A percentile compares a stretch with the other conserved stretches of the same genome.
Conservation (phyloP, 352 stramenopile species). For the Globisporangium iwayamae region DNA sequence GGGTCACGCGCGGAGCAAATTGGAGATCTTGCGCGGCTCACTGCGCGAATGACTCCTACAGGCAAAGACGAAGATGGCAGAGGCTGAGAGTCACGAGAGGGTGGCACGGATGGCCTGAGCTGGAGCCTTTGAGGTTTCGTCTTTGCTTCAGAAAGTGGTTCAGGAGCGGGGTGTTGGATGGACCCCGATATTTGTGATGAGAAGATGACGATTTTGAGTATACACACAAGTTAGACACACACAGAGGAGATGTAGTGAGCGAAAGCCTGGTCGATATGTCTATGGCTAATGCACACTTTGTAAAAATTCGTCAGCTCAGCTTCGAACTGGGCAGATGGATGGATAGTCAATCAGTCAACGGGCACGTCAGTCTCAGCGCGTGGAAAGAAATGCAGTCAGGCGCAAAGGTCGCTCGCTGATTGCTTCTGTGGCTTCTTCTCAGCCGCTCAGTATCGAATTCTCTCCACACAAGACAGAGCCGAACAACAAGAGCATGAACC, state of each 20-base stretch:
- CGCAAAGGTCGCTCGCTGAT: too few relatives aligned
- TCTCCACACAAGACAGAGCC: background rate
- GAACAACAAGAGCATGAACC: constrained; percentile 1
- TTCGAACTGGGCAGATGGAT: background rate
- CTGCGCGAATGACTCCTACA: constrained; percentile 25
- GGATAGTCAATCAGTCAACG: too few relatives aligned
- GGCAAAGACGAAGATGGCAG: background rate
- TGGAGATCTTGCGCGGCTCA: constrained; percentile 52
- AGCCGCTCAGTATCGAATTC: background rate
- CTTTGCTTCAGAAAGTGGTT: background rate
- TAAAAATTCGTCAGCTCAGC: too few relatives aligned
- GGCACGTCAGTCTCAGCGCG: too few relatives aligned
- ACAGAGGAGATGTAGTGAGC: too few relatives aligned
- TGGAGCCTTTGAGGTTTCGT: too few relatives aligned
- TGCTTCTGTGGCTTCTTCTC: too few relatives aligned
- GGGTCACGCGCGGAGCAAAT: constrained; percentile 39
- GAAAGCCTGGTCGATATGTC: too few relatives aligned
- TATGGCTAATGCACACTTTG: too few relatives aligned
- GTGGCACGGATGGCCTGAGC: too few relatives aligned
- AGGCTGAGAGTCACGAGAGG: background rate
- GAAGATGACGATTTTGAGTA: background rate
- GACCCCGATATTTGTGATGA: background rate
- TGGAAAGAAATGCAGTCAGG: too few relatives aligned
- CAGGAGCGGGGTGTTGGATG: background rate
- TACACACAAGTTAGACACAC: background rate